phyloP scores from a whole-genome alignment of 169 alveolate species.

The Eimeria sp. region DNA sequence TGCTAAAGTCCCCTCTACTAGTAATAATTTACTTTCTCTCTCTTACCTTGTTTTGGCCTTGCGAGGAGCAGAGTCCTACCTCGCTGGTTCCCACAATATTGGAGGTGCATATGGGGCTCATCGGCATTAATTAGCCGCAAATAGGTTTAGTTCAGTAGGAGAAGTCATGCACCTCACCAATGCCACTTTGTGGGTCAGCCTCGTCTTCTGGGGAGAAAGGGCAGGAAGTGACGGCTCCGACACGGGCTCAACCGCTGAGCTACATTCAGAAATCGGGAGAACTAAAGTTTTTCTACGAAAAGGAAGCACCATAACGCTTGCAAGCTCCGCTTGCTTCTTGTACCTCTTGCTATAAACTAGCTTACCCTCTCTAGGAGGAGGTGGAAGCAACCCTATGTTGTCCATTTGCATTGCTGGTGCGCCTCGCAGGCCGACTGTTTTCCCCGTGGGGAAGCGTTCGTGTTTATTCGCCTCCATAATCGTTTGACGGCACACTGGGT shows the following conservation, averaged over 20 bases:
- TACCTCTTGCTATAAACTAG: not conserved
- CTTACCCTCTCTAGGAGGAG: not conserved
- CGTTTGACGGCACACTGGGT: not conserved
- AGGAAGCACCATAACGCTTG: not conserved
- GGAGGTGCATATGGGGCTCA: not conserved
- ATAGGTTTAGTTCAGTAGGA: not conserved
- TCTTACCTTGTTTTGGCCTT: not conserved
- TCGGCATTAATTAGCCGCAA: not conserved
- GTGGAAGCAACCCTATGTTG: not conserved
- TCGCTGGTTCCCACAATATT: not conserved
- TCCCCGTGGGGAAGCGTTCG: not conserved
- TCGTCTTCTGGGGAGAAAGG: not conserved
- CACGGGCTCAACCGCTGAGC: not conserved
- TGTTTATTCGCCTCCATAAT: not conserved
- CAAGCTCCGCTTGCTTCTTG: not conserved
- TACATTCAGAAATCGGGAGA: not conserved
- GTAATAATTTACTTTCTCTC: not conserved
- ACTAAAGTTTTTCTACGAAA: not conserved
- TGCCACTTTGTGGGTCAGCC: not conserved
- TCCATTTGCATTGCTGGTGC: not conserved
- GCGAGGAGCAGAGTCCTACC: not conserved
- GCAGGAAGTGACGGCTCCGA: not conserved
- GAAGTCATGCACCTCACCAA: not conserved
- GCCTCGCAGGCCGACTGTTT: not conserved
- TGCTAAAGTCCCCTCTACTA: not conserved